These are phyloP conservation scores for Ophiostoma ips DNA, from an alignment of 2,329 filamentous ascomycete genomes.

Conservation along the genomic window DNA sequence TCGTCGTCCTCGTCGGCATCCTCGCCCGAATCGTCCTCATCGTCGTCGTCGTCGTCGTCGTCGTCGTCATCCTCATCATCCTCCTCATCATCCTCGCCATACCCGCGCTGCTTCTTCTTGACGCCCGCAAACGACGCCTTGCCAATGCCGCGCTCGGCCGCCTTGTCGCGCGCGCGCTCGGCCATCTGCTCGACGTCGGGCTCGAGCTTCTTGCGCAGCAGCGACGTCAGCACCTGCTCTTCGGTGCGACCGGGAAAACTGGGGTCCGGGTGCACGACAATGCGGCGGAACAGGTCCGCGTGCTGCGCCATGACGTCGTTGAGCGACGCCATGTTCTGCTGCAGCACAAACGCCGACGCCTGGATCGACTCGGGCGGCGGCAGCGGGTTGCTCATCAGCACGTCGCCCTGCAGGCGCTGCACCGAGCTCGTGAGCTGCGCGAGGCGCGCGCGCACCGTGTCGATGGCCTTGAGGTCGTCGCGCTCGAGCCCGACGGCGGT, in stretches of 20 bases:
- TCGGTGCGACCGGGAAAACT: slow-evolving; percentile 59
- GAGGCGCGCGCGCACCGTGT: slow-evolving; percentile 55
- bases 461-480: slow-evolving; percentile 53
- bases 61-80: slow-evolving; percentile 14
- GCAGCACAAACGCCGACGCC: slow-evolving; percentile 56
- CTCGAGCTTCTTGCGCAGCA: slow-evolving; percentile 74
- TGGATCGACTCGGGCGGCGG: slow-evolving; percentile 59
- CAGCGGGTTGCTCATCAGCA: slow-evolving; percentile 49
- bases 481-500: slow-evolving; percentile 35
- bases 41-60: slow-evolving; percentile 20
- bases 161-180: slow-evolving; percentile 42
- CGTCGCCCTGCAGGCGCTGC: slow-evolving; percentile 45
- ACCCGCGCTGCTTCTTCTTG: not conserved
- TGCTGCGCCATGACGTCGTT: slow-evolving; percentile 52
- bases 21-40: slow-evolving; percentile 27
- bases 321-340: slow-evolving; percentile 54
- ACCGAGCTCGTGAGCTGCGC: slow-evolving; percentile 56
- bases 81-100: slow-evolving; percentile 20
- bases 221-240: slow-evolving; percentile 48
- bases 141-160: slow-evolving; percentile 21
- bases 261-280: slow-evolving; percentile 63
- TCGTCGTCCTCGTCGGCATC: slow-evolving; percentile 22
- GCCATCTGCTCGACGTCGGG: slow-evolving; percentile 64
- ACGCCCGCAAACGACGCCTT: slow-evolving; percentile 16
- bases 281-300: slow-evolving; percentile 50